Percentiles rank a stretch among this genome's conserved stretches.
These are phyloP conservation scores for Hypoxylon perforatum DNA, from an alignment of 495 filamentous ascomycete species.

Conservation along the genomic window DNA sequence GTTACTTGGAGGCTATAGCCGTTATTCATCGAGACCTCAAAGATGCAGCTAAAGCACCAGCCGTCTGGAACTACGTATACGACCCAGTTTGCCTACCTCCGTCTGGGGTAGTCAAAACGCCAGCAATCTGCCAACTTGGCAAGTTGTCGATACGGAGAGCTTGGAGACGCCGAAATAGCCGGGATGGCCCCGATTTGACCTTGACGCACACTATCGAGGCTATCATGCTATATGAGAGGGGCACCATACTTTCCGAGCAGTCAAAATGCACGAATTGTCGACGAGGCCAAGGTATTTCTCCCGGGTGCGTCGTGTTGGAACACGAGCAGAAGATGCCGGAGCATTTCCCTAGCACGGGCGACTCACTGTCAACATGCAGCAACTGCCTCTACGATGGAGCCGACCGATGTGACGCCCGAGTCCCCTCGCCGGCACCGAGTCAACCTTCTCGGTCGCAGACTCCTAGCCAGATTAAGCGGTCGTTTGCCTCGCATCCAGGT, in stretches of 20 bases:
- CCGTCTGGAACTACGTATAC: constrained; percentile 40
- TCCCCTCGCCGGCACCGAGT: constrained; percentile 9
- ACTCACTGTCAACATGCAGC: constrained; percentile 20
- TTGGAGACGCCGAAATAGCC: constrained; percentile 33
- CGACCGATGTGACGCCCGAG: constrained; percentile 17
- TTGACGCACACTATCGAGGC: constrained; percentile 28
- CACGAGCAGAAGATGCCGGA: constrained; percentile 3
- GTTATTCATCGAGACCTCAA: constrained; percentile 30
- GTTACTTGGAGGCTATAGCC: constrained; percentile 39
- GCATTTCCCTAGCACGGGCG: neutral
- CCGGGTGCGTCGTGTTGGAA: constrained; percentile 24
- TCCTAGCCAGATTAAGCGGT: constrained; percentile 24
- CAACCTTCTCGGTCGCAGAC: constrained; percentile 26
- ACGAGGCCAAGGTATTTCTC: constrained; percentile 27
- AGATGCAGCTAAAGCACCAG: constrained; percentile 24
- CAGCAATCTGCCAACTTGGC: constrained; percentile 23
- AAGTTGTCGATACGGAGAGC: constrained; percentile 27
- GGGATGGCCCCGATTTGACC: constrained; percentile 15
- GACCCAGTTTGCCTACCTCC: constrained; percentile 39
- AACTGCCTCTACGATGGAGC: constrained; percentile 31
- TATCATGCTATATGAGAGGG: constrained; percentile 39
- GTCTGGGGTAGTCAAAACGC: constrained; percentile 20
- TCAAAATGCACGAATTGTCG: constrained; percentile 26
- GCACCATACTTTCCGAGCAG: constrained; percentile 26
- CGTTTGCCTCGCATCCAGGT: constrained; percentile 13